Base-by-base conservation (phyloP, 192 early-diverging fungal genomes). In the Backusella mclennaniae region DNA sequence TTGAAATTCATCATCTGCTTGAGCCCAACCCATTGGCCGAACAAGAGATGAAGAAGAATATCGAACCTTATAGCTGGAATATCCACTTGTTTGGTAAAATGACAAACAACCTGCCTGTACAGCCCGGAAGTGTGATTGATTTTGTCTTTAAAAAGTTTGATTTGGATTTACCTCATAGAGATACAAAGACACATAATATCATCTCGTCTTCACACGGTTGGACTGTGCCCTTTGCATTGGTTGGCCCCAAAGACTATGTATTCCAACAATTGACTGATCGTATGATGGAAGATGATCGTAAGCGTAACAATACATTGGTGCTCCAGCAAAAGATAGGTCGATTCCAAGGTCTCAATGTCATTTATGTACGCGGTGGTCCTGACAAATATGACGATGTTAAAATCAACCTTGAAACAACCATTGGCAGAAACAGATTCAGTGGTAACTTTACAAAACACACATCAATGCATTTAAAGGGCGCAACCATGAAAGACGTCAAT, bases 81-180 rank as follows among this genome's bases (percentile, higher is more conserved):
- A 80, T 88, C 11, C 87, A 90, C 66, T 71, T 90, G 63, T 90
- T 87, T 73, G 88, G 88, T 15, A 90, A 88, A 66, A 84, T 87
- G 78, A 90, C 88, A 4, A 88, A 88, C 68, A 73, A 77, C 73
- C 75, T 84, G 59, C 66, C 82, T 0, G 84, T 90, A 9, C 82
- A 87, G 39, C 71, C 79, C 7, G 83, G 82, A 3, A 88, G 87
- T 78, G 82, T 90, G 0, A 80, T 90, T 41, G 83, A 81, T 33
- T 44, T 77, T 6, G 76, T 84, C 0, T 77, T 89, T 44, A 85
- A 83, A 41, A 81, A 81, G 36, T 88, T 87, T 84, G 79, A 77
- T 21, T 44, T 90, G 52, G 85, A 85, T 67, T 77, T 88, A 49
- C 84, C 76, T 44, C 80, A 85, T 41, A 42, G 77, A 17, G 41